Conservation (phyloP, 257 asterid genomes). For the Echium plantagineum region DNA sequence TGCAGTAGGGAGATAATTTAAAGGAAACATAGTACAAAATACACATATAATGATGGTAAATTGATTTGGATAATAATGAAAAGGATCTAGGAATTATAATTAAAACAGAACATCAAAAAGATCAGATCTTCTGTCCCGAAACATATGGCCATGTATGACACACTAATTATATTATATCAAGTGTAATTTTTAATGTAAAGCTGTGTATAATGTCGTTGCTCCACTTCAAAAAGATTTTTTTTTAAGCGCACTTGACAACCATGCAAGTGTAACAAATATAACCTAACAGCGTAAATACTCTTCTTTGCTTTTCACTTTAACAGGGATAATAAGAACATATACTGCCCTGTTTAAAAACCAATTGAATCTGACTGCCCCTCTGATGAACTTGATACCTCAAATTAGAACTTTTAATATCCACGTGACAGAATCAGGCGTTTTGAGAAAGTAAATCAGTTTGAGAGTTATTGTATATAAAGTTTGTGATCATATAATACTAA, state of each 20-base stretch:
- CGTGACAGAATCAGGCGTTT: background rate
- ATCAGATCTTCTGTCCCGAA: too few species aligned
- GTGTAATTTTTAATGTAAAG: too few species aligned
- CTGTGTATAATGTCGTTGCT: too few species aligned
- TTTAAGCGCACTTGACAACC: background rate
- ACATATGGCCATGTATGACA: too few species aligned
- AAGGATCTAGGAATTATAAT: too few species aligned
- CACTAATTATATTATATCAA: too few species aligned
- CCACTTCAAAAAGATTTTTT: too few species aligned
- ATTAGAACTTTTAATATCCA: background rate
- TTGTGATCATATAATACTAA: background rate
- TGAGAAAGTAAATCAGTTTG: background rate
- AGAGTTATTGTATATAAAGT: too few species aligned
- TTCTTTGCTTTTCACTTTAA: background rate
- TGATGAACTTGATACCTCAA: background rate
- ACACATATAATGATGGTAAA: too few species aligned
- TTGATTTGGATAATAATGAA: too few species aligned
- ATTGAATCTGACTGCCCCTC: background rate
- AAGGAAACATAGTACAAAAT: background rate
- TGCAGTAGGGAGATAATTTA: slow-evolving; percentile 7
- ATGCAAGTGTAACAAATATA: background rate
- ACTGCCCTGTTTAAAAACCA: background rate
- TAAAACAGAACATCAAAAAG: too few species aligned
- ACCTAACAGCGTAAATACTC: background rate
- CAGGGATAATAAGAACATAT: background rate